Evolutionary conservation across 176 grass and related monocot species (phyloP).

Genomic region (Lolium multiflorum): DNA sequence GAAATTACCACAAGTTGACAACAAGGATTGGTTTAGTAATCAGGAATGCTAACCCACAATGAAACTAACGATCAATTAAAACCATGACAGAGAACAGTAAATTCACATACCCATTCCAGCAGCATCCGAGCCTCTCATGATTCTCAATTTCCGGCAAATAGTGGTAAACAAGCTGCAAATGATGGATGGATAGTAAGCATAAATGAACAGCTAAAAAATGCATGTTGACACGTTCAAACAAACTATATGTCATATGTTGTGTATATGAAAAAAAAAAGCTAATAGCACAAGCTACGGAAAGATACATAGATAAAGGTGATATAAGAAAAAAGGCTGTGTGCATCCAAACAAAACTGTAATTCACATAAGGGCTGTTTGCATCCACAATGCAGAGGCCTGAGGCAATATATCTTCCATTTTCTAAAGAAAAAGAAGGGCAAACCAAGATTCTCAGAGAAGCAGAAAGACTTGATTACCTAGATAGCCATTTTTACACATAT

Average conservation of each 20-base stretch:
- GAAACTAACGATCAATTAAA: conserved; percentile 24
- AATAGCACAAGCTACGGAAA: background rate
- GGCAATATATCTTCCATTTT: background rate
- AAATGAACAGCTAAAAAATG: background rate
- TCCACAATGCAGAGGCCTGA: background rate
- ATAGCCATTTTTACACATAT: background rate
- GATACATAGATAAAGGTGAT: background rate
- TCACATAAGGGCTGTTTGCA: background rate
- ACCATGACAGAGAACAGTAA: background rate
- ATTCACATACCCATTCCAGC: conserved; percentile 71
- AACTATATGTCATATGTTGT: background rate
- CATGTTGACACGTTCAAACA: conserved; percentile 13
- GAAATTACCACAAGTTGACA: background rate
- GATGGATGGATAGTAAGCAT: background rate
- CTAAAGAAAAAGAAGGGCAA: background rate
- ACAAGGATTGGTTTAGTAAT: background rate
- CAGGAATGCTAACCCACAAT: background rate
- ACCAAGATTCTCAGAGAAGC: background rate
- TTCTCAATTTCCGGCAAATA: conserved; percentile 64
- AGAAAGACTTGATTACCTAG: background rate
- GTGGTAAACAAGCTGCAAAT: conserved; percentile 69
- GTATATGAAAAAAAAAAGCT: background rate
- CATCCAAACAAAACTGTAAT: background rate
- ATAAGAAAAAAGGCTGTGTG: background rate
- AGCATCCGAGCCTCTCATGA: conserved; percentile 83